These are phyloP conservation scores for Cucurbita argyrosperma DNA, from an alignment of 306 rosid species.

Conservation along the genomic window DNA sequence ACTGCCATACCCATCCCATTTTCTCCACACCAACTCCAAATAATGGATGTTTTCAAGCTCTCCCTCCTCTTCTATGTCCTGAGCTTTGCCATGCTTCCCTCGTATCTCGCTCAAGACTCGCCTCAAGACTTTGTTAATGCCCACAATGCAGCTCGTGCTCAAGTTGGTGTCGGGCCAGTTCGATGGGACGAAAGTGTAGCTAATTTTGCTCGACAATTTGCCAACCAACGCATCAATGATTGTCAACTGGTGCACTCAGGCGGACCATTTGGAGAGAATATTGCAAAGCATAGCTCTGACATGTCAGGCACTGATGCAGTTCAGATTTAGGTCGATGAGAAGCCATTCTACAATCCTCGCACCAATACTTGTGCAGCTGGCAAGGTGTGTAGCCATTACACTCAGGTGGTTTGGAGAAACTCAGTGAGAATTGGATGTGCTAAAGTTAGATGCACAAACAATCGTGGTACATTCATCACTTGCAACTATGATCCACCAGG, in stretches of 20 bases:
- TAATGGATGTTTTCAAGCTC: not conserved
- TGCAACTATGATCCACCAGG: conserved; percentile 22
- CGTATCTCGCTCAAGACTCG: conserved; percentile 19
- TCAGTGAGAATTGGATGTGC: conserved; percentile 17
- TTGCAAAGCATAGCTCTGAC: conserved; percentile 18
- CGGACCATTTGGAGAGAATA: conserved; percentile 33
- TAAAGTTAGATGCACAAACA: conserved; percentile 5
- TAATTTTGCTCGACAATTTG: conserved; percentile 13
- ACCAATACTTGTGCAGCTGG: conserved; percentile 4
- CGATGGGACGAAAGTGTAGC: conserved; percentile 16
- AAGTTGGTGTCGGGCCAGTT: conserved; percentile 14
- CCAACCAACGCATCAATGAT: not conserved
- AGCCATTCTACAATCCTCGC: not conserved
- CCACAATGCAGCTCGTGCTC: conserved; percentile 27
- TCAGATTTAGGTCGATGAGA: conserved; percentile 11
- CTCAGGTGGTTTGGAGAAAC: conserved; percentile 27
- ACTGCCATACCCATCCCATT: not conserved
- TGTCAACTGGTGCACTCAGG: conserved; percentile 20
- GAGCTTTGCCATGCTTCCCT: not conserved
- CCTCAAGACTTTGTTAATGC: conserved; percentile 18
- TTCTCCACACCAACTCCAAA: not conserved
- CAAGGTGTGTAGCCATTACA: conserved; percentile 16
- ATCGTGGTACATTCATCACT: not conserved
- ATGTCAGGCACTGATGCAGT: conserved; percentile 14
- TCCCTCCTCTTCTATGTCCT: not conserved